Percentiles rank a stretch among this genome's conserved stretches.
Conservation (phyloP, 176 grass and related monocot species). For the Saccharum spontaneum region DNA sequence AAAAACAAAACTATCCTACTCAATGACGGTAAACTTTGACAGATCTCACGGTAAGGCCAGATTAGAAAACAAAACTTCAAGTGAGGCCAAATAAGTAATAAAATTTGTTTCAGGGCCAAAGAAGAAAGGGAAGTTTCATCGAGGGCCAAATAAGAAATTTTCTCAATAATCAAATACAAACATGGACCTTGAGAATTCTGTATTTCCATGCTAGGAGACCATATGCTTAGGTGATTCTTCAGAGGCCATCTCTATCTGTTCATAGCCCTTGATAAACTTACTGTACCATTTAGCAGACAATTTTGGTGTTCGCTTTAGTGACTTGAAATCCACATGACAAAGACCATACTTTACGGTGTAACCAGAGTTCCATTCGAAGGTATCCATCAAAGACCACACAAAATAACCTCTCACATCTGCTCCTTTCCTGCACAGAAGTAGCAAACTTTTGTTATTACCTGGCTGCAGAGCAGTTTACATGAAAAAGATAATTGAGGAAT, state of each 20-base stretch:
- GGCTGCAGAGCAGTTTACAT: background rate
- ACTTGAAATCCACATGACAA: constrained; percentile 53
- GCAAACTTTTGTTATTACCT: background rate
- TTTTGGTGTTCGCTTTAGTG: constrained; percentile 46
- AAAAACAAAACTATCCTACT: no score
- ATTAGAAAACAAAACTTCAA: no score
- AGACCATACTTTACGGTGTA: constrained; percentile 51
- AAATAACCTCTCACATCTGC: constrained; percentile 73
- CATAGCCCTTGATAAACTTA: constrained; percentile 45
- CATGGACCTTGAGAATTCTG: background rate
- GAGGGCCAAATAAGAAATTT: background rate
- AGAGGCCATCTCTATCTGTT: constrained; percentile 12
- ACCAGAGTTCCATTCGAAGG: constrained; percentile 63
- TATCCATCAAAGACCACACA: constrained; percentile 61
- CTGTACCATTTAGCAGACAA: constrained; percentile 57
- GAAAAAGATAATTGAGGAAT: background rate
- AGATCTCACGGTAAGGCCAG: no score
- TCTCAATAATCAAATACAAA: background rate
- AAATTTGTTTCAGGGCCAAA: no score
- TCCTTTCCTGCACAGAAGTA: constrained; percentile 51
- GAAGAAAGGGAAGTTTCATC: no score
- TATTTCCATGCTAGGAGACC: background rate
- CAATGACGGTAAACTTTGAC: no score
- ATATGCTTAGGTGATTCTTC: constrained; percentile 9
- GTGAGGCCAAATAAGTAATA: no score